Evolutionary conservation across 306 rosid genomes (phyloP), one percentile per base, ranked within the genome.

Genomic region (Parietaria judaica): DNA sequence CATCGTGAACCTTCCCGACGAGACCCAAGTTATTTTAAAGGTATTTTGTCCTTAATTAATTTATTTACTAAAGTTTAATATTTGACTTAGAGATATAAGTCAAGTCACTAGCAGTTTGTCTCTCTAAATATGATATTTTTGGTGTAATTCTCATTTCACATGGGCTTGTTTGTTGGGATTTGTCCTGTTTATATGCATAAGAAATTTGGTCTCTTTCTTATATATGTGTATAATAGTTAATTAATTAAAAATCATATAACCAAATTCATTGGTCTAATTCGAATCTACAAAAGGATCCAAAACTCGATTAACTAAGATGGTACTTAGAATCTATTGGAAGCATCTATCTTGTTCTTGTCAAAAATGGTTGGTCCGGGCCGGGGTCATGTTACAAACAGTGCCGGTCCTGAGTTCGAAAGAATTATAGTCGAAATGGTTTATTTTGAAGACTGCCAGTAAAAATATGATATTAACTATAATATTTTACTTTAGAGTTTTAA

Each of bases 1-100:
- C 82, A 80, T 90, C 39, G 79, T 91, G 78, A 80, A 78, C 79
- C 96, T 91, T 70, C 85, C 84, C 0, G 92, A 91, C 65, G 96
- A 83, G 65, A 79, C 94, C 68, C 73, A 49, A 66, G 82, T 89
- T 48, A 44, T 80, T 86, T 79, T 91, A 58, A 88, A 88, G 98
- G 98, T 91, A 9, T 43, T 49, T 63, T n/a, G 47, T 46, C 38
- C 38, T 39, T 48, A 23, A 23, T 23, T 23, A 23, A 23, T 49
- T 54, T 31, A 1, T 9, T 69, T 53, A 35, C 31, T 23, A 23
- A 23, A 23, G 31, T 44, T 11, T 11, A 43, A 46, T 48, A 10
- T 58, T 67, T 55, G 53, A 55, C 61, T 55, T 54, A 23, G 45
- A n/a, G 58, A 17, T 15, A 31, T 11, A 14, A 11, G 31, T 9